Evolutionary conservation across 2,329 filamentous ascomycete species (phyloP).

Genomic region (Bipolaris bicolor): DNA sequence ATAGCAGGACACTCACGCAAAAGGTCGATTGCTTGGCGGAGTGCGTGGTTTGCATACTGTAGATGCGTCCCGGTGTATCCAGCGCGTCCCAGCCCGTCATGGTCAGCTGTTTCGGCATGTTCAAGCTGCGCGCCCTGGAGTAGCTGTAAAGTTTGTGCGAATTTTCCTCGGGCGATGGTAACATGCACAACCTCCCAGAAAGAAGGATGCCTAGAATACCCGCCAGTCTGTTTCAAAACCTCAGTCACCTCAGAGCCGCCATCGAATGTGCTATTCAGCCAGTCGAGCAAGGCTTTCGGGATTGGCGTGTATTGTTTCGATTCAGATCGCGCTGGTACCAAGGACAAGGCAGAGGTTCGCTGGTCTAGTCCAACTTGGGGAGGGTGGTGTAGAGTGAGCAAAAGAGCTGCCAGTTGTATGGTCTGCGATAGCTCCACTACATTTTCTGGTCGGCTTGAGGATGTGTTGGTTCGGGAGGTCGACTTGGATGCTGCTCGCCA

Average conservation of each 20-base stretch:
- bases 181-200: conserved; percentile 85
- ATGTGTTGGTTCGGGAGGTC: conserved; percentile 16
- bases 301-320: conserved; percentile 57
- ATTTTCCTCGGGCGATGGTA: conserved; percentile 75
- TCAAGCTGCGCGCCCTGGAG: conserved; percentile 80
- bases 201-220: conserved; percentile 74
- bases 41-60: conserved; percentile 76
- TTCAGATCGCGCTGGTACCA: conserved; percentile 32
- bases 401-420: conserved; percentile 75
- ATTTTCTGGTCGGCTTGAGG: conserved; percentile 51
- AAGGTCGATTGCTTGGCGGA: conserved; percentile 70
- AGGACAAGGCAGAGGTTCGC: conserved; percentile 33
- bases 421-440: conserved; percentile 73
- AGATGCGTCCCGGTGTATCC: conserved; percentile 78
- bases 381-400: conserved; percentile 77
- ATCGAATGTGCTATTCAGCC: conserved; percentile 79
- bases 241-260: conserved; percentile 69
- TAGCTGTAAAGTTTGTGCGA: conserved; percentile 69
- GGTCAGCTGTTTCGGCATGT: conserved; percentile 68
- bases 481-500: conserved; percentile 60
- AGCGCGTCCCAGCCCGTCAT: conserved; percentile 66
- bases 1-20: conserved; percentile 76
- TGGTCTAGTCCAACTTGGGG: conserved; percentile 35
- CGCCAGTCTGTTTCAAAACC: conserved; percentile 69
- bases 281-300: conserved; percentile 80